Evolutionary conservation across 768 basidiomycete genomes (phyloP).

Genomic region (Gelatoporia subvermispora): DNA sequence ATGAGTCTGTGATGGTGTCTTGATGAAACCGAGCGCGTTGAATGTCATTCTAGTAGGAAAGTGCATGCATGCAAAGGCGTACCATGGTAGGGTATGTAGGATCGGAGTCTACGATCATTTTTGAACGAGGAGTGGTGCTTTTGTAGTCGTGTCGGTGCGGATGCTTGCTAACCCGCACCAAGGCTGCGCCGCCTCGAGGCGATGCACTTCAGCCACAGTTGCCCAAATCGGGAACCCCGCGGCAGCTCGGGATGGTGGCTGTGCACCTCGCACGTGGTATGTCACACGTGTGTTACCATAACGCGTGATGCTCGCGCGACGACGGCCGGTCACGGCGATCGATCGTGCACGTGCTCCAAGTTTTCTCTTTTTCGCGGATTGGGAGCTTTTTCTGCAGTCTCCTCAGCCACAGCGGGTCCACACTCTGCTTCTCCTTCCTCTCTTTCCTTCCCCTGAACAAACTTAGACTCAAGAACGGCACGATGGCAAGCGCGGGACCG

Average conservation of each 20-base stretch:
- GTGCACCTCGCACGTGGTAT: not conserved
- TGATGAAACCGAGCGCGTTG: not conserved
- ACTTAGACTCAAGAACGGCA: not conserved
- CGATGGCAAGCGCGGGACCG: conserved; percentile 23
- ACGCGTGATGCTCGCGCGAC: not conserved
- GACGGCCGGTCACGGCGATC: not conserved
- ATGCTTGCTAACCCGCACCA: not conserved
- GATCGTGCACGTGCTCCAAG: conserved; percentile 8
- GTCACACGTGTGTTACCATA: not conserved
- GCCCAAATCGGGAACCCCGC: not conserved
- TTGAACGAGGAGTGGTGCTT: conserved; percentile 2
- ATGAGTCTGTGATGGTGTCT: not conserved
- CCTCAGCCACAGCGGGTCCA: not conserved
- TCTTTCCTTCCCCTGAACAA: conserved; percentile 1
- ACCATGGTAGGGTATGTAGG: conserved; percentile 11
- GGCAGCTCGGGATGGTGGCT: too few relatives aligned
- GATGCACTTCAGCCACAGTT: too few relatives aligned
- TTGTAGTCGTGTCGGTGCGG: conserved; percentile 5
- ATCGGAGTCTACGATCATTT: conserved; percentile 18
- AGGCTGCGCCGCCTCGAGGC: not conserved
- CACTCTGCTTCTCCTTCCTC: conserved; percentile 1
- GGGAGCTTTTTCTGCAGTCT: not conserved
- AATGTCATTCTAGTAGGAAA: too few relatives aligned
- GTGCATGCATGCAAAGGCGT: not conserved
- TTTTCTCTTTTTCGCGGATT: conserved; percentile 10